Conservation (phyloP, 1,284 basidiomycete genomes). For the Phylloporus sp. region DNA sequence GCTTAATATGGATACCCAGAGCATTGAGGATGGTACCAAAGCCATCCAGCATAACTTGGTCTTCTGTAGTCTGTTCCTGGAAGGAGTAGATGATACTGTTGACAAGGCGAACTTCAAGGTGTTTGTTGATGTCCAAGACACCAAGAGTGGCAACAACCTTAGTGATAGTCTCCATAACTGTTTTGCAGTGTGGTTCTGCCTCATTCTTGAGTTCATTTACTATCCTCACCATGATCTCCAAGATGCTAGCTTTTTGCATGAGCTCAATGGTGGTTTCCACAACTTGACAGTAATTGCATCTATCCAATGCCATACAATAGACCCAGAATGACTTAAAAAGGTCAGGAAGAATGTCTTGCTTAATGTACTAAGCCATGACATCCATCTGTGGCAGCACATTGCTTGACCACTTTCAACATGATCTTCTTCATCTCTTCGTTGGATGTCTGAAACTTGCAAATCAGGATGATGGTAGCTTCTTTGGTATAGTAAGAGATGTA, state of each 20-base stretch:
- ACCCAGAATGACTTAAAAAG: constrained; percentile 99
- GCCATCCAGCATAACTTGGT: constrained; percentile 98
- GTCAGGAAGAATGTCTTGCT: constrained; percentile 97
- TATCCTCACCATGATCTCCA: constrained; percentile 93
- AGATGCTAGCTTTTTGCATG: constrained; percentile 94
- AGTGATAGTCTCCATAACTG: constrained; percentile 99
- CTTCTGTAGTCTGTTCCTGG: constrained; percentile 99
- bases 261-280: constrained; percentile 99
- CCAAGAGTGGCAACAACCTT: constrained; percentile 94
- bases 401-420: constrained; percentile 98
- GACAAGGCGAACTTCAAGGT: constrained; percentile 91
- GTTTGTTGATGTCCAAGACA: constrained; percentile 96
- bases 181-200: constrained; percentile 97
- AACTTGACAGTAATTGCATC: constrained; percentile 95
- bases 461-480: constrained; percentile 96
- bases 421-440: constrained; percentile 99
- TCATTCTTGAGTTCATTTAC: constrained; percentile 98
- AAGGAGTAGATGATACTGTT: constrained; percentile 99
- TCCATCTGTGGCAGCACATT: constrained; percentile 98
- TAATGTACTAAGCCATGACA: constrained; percentile 92
- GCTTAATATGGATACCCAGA: constrained; percentile 96
- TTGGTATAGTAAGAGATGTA: constrained; percentile 98
- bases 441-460: constrained; percentile 98
- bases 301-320: constrained; percentile 95
- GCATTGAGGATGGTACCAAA: constrained; percentile 98